Conservation (phyloP, 345 rosid genomes). For the Eucalyptus coolabah region DNA sequence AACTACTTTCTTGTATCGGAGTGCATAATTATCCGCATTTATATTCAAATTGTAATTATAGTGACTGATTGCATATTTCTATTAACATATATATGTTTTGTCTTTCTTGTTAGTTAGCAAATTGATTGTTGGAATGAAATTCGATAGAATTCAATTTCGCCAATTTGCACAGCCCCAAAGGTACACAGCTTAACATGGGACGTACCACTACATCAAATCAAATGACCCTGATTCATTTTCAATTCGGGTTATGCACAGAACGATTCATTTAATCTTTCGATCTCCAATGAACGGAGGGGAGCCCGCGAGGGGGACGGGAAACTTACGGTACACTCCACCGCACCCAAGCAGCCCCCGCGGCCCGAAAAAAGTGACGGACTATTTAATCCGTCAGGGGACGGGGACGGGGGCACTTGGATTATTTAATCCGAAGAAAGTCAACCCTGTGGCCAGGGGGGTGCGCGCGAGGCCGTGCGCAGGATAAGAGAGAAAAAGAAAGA, state of each 20-base stretch:
- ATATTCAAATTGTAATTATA: rapidly evolving
- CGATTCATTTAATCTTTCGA: neutral
- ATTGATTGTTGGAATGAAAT: rapidly evolving
- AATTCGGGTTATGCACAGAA: neutral
- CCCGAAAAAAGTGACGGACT: neutral
- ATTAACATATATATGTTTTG: neutral
- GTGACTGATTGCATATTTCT: neutral
- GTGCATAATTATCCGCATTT: neutral
- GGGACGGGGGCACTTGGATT: neutral
- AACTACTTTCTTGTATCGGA: rapidly evolving
- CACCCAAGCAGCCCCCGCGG: neutral
- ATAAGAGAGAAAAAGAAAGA: neutral
- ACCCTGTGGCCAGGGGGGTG: neutral
- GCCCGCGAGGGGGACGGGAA: neutral
- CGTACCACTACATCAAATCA: neutral
- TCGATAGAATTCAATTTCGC: neutral
- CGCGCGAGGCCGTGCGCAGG: neutral
- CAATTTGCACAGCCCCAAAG: neutral
- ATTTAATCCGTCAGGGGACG: no score
- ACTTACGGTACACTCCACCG: neutral
- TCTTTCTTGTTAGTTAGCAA: neutral
- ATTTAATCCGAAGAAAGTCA: neutral
- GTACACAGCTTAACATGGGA: neutral
- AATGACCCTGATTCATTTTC: neutral
- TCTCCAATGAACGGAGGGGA: neutral